Evolutionary conservation across 257 asterid genomes (phyloP), one percentile per base, ranked within the genome.

Genomic region (Echium plantagineum): DNA sequence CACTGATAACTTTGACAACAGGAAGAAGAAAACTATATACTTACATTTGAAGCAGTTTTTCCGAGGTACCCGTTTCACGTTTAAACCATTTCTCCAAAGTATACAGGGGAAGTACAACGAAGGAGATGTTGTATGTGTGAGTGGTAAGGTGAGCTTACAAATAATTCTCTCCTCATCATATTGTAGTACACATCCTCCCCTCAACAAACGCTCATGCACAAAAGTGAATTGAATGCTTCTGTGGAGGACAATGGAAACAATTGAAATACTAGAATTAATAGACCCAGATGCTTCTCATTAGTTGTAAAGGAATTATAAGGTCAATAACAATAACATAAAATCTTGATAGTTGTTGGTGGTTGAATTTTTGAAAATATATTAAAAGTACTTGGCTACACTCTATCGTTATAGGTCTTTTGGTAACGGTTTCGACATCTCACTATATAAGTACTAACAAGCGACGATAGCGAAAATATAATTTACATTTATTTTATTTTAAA

Each of bases 11-110:
- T 68, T 65, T 59, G 83, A 76, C 58, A 71, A 52, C 53, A 73
- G 62, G 55, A 72, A 63, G 68, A 76, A 66, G 58, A 80, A 79
- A 67, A 82, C 81, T 22, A 71, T 88, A 54, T 75, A 70, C 69
- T 69, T 91, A 78, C 96, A 91, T 81, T 84, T 91, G 80, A 91
- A 91, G 82, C 84, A 82, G 63, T 91, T 82, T 80, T 91, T 88
- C 58, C 93, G 98, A 62, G 98, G 98, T 51, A 66, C 87, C 49
- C 98, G 98, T 62, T 91, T 88, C 77, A 85, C 96, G 62, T 73
- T 60, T 73, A 59, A 66, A 48, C 90, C 94, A 67, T 88, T 91
- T 75, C 98, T 91, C 66, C 82, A 56, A 80, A 80, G 87, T 70
- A 75, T 91, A 61, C 83, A 84, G 76, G 96, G 70, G 69, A 91